A percentile compares a stretch with the other conserved stretches of the same genome.
Conservation (phyloP, 495 filamentous ascomycete genomes). For the Neurospora hispaniola region DNA sequence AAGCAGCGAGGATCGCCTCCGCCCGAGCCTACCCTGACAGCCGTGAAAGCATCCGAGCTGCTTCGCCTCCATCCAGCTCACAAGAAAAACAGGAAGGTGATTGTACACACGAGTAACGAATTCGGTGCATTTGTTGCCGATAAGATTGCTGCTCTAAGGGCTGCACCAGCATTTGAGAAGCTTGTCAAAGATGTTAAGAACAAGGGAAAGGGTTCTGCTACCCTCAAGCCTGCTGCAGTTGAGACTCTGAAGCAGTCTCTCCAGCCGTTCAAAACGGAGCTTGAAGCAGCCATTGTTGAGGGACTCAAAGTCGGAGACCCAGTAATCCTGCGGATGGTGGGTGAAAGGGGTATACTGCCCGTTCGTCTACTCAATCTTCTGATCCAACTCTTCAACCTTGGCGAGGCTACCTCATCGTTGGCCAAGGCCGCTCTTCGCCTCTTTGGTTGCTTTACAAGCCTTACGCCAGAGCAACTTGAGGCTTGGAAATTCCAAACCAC, state of each 20-base stretch:
- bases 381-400: constrained; percentile 51
- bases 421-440: constrained; percentile 56
- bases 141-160: constrained; percentile 5
- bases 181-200: background rate
- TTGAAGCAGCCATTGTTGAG: constrained; percentile 11
- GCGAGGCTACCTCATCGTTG: constrained; percentile 54
- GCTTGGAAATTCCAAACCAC: constrained; percentile 59
- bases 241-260: constrained; percentile 8
- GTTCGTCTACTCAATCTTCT: constrained; percentile 52
- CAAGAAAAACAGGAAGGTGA: constrained; percentile 7
- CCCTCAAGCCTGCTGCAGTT: constrained; percentile 7
- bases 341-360: constrained; percentile 28
- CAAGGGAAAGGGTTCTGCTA: constrained; percentile 5
- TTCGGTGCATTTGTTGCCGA: constrained; percentile 5
- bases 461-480: constrained; percentile 49
- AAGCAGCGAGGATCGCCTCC: constrained; percentile 6
- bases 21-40: constrained; percentile 9
- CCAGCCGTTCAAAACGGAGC: constrained; percentile 7
- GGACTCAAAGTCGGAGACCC: constrained; percentile 8
- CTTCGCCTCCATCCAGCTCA: constrained; percentile 16
- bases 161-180: constrained; percentile 6
- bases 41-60: constrained; percentile 10
- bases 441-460: constrained; percentile 49
- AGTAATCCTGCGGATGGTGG: constrained; percentile 40
- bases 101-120: background rate